phyloP scores from a whole-genome alignment of 495 filamentous ascomycete genomes.

The Aspergillus kassunensis region DNA sequence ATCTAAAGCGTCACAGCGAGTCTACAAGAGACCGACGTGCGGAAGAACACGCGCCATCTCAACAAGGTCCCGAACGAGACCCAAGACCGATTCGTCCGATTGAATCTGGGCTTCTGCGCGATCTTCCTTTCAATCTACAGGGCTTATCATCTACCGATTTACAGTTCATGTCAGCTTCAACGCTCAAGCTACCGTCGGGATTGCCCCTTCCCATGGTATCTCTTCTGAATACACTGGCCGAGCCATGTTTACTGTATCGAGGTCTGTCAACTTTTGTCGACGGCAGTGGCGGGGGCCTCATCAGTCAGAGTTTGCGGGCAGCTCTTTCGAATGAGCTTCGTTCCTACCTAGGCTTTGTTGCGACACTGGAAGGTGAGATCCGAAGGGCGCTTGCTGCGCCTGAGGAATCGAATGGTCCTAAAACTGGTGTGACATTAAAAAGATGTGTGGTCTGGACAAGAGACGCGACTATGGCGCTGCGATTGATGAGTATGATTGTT shows the following conservation, averaged over 20 bases:
- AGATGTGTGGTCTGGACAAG: slow-evolving; percentile 96
- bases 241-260: slow-evolving; percentile 87
- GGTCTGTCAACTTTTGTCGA: slow-evolving; percentile 76
- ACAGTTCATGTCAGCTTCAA: slow-evolving; percentile 61
- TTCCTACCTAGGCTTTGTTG: slow-evolving; percentile 88
- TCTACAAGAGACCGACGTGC: slow-evolving; percentile 12
- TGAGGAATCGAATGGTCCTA: slow-evolving; percentile 65
- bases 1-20: slow-evolving; percentile 19
- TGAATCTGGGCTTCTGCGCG: slow-evolving; percentile 77
- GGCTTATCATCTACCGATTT: slow-evolving; percentile 84
- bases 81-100: slow-evolving; percentile 16
- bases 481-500: slow-evolving; percentile 89
- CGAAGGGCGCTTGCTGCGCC: slow-evolving; percentile 66
- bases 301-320: slow-evolving; percentile 91
- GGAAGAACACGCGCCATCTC: slow-evolving; percentile 18
- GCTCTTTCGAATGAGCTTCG: slow-evolving; percentile 81
- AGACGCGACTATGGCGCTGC: slow-evolving; percentile 93
- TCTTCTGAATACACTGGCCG: slow-evolving; percentile 82
- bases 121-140: slow-evolving; percentile 91
- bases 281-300: slow-evolving; percentile 62
- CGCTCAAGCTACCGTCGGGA: slow-evolving; percentile 67
- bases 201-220: slow-evolving; percentile 83
- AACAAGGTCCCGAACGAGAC: slow-evolving; percentile 26
- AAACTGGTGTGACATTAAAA: slow-evolving; percentile 92
- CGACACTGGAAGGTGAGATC: slow-evolving; percentile 92